Evolutionary conservation across 1,284 basidiomycete genomes (phyloP).

Genomic region (Lignosus rhinocerotis): DNA sequence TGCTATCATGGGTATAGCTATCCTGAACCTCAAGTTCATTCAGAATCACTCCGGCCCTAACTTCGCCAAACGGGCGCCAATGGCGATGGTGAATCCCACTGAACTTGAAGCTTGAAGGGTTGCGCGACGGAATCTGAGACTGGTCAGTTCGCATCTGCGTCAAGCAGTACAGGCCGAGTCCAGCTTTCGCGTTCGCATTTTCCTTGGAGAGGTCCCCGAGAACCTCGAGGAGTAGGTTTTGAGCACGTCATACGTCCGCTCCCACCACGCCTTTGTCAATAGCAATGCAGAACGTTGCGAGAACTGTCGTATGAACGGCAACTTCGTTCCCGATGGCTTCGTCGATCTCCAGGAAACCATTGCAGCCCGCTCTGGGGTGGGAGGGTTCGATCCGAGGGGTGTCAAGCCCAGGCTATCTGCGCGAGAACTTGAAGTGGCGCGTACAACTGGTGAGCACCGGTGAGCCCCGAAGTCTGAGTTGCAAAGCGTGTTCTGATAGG

Average conservation of each 20-base stretch:
- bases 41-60: too few relatives aligned
- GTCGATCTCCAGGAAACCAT: conserved; percentile 46
- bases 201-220: conserved; percentile 41
- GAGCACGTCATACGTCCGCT: conserved; percentile 38
- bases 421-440: conserved; percentile 40
- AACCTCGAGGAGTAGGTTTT: conserved; percentile 37
- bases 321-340: conserved; percentile 53
- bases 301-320: conserved; percentile 39
- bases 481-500: too few relatives aligned
- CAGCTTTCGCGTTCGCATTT: conserved; percentile 44
- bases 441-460: conserved; percentile 29
- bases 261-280: conserved; percentile 44
- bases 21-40: too few relatives aligned
- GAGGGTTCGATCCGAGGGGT: conserved; percentile 35
- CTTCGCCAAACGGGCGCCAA: too few relatives aligned
- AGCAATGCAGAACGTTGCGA: conserved; percentile 37
- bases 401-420: conserved; percentile 44
- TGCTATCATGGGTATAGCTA: conserved; percentile 25
- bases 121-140: conserved; percentile 27
- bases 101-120: too few relatives aligned
- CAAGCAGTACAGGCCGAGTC: conserved; percentile 42
- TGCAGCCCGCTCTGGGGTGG: conserved; percentile 28
- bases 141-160: conserved; percentile 44
- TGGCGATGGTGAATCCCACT: neutral
- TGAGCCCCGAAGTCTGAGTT: neutral